Base-by-base conservation (phyloP, 2,329 filamentous ascomycete species). In the Fusarium liriodendri region DNA sequence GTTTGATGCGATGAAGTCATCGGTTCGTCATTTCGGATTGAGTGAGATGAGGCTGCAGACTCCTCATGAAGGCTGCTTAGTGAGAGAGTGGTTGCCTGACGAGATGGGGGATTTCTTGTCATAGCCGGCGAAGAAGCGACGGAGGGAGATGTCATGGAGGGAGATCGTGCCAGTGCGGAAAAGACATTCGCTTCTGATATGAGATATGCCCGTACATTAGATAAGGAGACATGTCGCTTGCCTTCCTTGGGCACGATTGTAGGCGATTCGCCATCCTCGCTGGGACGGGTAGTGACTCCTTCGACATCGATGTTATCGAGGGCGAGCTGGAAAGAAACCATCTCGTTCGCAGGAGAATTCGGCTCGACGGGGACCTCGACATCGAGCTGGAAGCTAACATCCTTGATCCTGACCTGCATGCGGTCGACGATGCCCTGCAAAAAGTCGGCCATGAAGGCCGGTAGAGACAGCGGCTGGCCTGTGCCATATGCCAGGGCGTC, bases 351-450 rank as follows among this genome's bases (percentile, higher is more conserved):
- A 5, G 85, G 78, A n/a, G 83, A 80, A 75, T 79, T 81, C 66
- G 84, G 78, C 68, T 92, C 87, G 35, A 86, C 79, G 3, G 88
- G 87, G 10, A 90, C 82, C 58, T 90, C 86, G 45, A 91, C 83
- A 74, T 94, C 91, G 20, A 95, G 83, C 76, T 91, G 89, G 71
- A 95, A 87, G 13, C 87, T 88, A 65, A 96, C 88, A 29, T 90
- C 87, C 60, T 87, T 88, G 67, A 96, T 90, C 59, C 85, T 86
- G 29, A 96, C 83, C 78, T 93, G 89, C 64, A 92, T 86, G 54
- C 93, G 89, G 81, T 97, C 93, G 29, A 93, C 84, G 58, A 95
- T 90, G 33, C 93, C 93, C 74, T 95, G 91, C 7, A 96, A 82
- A 73, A 95, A 94, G 73, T 89, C 89, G 47, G 92, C 89, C 55